Percentiles rank a stretch among this genome's conserved stretches.
Conservation (phyloP, 176 grass and related monocot species). For the Zea luxurians region DNA sequence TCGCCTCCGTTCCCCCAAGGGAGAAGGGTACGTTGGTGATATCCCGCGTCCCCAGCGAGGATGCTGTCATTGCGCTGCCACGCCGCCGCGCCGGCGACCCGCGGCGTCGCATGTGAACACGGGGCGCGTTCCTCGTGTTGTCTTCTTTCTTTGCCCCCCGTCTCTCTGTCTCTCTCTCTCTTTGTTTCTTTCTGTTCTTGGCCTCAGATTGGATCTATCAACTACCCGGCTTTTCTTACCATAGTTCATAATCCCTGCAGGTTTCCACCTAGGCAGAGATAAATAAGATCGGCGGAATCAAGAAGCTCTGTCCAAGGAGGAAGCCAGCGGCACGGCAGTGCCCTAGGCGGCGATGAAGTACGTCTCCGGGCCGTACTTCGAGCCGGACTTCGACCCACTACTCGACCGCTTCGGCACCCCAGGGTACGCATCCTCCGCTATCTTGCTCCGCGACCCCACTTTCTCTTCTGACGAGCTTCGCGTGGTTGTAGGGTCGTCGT, state of each 20-base stretch:
- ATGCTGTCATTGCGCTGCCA: background rate
- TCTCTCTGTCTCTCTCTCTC: no score
- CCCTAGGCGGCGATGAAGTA: constrained; percentile 39
- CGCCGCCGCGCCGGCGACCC: constrained; percentile 9
- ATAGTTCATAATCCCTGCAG: constrained; percentile 5
- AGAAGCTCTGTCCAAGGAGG: background rate
- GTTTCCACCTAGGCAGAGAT: constrained; percentile 8
- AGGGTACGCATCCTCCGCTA: constrained; percentile 32
- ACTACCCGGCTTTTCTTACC: background rate
- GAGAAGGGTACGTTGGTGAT: no score
- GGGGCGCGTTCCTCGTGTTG: constrained; percentile 10
- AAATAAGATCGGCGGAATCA: background rate
- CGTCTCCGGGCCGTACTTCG: constrained; percentile 71
- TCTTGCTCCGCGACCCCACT: background rate
- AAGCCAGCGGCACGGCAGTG: background rate
- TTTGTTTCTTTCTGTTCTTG: background rate
- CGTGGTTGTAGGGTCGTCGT: constrained; percentile 52
- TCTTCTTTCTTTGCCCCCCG: background rate
- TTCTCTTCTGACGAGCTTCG: background rate
- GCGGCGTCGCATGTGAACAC: constrained; percentile 40
- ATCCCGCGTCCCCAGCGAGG: background rate
- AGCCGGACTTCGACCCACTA: constrained; percentile 68
- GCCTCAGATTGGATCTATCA: constrained; percentile 37
- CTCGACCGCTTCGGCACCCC: constrained; percentile 53
- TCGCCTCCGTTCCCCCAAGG: background rate